Conservation (phyloP, 352 stramenopile genomes). For the Phytophthora meadii region DNA sequence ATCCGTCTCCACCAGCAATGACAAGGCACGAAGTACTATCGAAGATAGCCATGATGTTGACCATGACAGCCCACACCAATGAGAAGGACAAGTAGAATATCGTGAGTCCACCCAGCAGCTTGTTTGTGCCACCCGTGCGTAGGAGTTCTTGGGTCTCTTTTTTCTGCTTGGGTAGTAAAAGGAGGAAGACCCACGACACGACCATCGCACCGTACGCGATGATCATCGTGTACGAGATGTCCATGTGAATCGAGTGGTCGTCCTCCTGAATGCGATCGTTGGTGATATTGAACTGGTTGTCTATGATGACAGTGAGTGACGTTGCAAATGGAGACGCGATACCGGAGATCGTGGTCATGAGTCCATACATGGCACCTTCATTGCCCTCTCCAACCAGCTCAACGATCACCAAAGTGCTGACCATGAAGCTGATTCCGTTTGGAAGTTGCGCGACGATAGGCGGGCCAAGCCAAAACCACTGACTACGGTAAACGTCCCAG, state of each 20-base stretch:
- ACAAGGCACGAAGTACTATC: conserved; percentile 43
- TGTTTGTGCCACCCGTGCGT: conserved; percentile 36
- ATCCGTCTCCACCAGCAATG: conserved; percentile 35
- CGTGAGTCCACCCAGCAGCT: conserved; percentile 36
- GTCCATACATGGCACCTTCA: conserved; percentile 56
- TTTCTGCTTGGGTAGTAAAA: conserved; percentile 51
- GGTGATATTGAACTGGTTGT: conserved; percentile 46
- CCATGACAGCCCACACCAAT: conserved; percentile 44
- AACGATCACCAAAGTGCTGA: conserved; percentile 49
- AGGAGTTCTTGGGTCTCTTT: conserved; percentile 43
- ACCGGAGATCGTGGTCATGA: conserved; percentile 52
- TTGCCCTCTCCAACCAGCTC: conserved; percentile 52
- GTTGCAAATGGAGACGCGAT: conserved; percentile 46
- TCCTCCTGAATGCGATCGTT: conserved; percentile 39
- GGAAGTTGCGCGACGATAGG: conserved; percentile 46
- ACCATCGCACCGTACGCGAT: conserved; percentile 45
- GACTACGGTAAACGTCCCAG: conserved; percentile 48
- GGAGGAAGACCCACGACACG: conserved; percentile 40
- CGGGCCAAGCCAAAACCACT: conserved; percentile 56
- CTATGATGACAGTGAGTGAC: conserved; percentile 43
- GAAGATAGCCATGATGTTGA: conserved; percentile 56
- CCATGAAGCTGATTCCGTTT: conserved; percentile 47
- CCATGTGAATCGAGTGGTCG: conserved; percentile 41
- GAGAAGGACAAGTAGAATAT: conserved; percentile 46
- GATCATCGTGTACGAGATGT: conserved; percentile 59